Evolutionary conservation across 495 filamentous ascomycete genomes (phyloP).

Genomic region (Daldinia decipiens): DNA sequence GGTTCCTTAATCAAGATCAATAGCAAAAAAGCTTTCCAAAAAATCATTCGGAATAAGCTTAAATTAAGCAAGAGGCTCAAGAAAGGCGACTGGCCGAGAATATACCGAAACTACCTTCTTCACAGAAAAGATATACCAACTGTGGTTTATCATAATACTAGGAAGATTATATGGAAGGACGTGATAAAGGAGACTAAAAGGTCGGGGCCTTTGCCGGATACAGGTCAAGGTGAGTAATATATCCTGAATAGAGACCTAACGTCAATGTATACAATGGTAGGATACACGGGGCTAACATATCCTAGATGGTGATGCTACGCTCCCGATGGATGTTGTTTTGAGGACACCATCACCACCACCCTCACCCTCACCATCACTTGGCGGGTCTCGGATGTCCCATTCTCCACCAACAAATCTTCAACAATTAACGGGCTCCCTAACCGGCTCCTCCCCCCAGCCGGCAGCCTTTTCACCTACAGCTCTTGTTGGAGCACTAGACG

Average conservation of each 20-base stretch:
- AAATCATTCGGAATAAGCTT: not conserved
- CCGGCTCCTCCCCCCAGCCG: not conserved
- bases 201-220: not conserved
- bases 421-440: not conserved
- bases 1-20: not conserved
- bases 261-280: not conserved
- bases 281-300: not conserved
- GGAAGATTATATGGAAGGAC: not conserved
- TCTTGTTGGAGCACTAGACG: not conserved
- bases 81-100: not conserved
- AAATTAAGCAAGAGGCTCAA: constrained; percentile 1
- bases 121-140: not conserved
- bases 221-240: not conserved
- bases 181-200: not conserved
- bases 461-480: not conserved
- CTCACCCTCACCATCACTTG: not conserved
- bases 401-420: not conserved
- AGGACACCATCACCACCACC: not conserved
- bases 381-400: not conserved
- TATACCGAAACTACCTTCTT: not conserved
- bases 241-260: not conserved
- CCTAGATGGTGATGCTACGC: not conserved
- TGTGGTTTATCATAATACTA: not conserved
- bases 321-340: not conserved
- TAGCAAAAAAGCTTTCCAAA: not conserved